phyloP scores from a whole-genome alignment of 352 stramenopile genomes.

The Peronospora belbahrii region DNA sequence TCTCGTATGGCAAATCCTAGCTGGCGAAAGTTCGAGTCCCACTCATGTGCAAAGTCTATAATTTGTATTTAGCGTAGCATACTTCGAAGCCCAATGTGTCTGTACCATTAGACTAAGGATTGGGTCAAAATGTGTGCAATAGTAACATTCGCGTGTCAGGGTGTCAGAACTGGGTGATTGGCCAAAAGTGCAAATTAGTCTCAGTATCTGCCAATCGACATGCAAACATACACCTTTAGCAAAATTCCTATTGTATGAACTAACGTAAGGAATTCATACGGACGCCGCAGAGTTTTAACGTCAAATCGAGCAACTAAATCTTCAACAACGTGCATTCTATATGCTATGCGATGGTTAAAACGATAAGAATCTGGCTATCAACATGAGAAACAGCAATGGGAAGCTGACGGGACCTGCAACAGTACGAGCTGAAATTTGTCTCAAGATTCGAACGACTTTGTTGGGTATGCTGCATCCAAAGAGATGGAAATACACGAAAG shows the following conservation, averaged over 20 bases:
- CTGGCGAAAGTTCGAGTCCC: constrained; percentile 60
- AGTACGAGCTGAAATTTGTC: constrained; percentile 25
- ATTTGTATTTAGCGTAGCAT: constrained; percentile 39
- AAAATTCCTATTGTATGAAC: no score
- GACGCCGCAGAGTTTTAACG: no score
- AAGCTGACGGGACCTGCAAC: no score
- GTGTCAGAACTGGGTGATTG: constrained; percentile 76
- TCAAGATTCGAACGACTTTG: constrained; percentile 22
- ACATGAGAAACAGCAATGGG: no score
- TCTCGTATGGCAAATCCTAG: neutral
- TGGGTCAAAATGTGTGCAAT: constrained; percentile 85
- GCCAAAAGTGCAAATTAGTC: constrained; percentile 34
- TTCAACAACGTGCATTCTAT: no score
- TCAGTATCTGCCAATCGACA: constrained; percentile 85
- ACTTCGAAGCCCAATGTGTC: constrained; percentile 86
- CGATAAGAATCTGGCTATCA: no score
- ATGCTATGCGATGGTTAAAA: no score
- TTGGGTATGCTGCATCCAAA: neutral
- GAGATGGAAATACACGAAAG: constrained; percentile 5
- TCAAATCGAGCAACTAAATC: no score
- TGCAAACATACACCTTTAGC: constrained; percentile 33
- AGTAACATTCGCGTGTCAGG: constrained; percentile 52
- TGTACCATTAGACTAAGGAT: constrained; percentile 87
- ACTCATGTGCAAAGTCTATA: neutral
- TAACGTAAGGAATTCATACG: no score